Percentiles rank a stretch among this genome's conserved stretches.
These are phyloP conservation scores for Alloteropsis angusta DNA, from an alignment of 202 grass and related monocot genomes.

Conservation along the genomic window DNA sequence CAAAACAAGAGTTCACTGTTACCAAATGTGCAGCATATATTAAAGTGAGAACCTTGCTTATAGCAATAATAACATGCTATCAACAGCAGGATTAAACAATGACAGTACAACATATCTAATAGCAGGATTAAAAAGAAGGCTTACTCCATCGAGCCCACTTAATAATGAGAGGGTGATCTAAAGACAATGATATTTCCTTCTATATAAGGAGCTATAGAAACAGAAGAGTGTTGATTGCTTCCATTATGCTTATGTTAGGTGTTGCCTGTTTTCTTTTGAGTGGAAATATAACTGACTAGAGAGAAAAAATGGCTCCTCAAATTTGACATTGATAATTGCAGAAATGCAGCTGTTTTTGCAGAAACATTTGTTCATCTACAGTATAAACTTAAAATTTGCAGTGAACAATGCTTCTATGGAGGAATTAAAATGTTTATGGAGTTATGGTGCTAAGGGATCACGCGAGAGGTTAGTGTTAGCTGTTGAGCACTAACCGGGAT, in stretches of 20 bases:
- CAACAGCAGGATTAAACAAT: background rate
- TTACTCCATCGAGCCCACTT: background rate
- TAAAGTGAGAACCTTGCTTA: background rate
- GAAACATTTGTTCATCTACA: background rate
- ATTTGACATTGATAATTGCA: background rate
- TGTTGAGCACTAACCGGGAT: slow-evolving; percentile 29
- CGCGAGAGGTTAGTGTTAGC: background rate
- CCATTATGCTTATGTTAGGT: background rate
- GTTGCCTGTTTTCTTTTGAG: background rate
- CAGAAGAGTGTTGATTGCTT: background rate
- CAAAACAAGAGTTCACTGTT: slow-evolving; percentile 18
- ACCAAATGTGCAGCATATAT: slow-evolving; percentile 3
- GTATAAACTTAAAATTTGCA: background rate
- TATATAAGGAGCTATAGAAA: background rate
- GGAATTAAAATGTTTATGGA: background rate
- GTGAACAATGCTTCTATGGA: background rate
- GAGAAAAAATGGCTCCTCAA: background rate
- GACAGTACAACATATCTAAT: background rate
- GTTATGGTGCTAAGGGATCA: too few species aligned
- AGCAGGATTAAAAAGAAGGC: background rate
- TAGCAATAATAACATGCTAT: slow-evolving; percentile 9
- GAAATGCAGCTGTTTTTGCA: background rate
- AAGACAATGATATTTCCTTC: background rate
- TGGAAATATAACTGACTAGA: background rate
- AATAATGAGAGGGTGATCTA: background rate